Conservation (phyloP, 257 asterid genomes). For the Primulina huaijiensis region DNA sequence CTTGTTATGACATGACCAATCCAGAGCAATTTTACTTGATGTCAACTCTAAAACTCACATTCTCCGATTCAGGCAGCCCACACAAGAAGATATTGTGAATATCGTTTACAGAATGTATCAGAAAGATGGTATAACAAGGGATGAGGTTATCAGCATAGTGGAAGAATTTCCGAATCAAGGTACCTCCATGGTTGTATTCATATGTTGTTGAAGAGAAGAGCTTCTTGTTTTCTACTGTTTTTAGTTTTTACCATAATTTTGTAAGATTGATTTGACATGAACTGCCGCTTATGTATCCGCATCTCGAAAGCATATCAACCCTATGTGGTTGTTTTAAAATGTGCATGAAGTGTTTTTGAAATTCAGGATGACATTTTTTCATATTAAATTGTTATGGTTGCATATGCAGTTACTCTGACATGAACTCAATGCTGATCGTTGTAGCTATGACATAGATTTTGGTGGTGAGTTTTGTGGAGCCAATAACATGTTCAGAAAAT, state of each 20-base stretch:
- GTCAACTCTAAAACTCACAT: slow-evolving; percentile 20
- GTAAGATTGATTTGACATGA: not conserved
- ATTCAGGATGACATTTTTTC: not conserved
- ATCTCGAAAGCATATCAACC: not conserved
- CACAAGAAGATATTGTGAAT: slow-evolving; percentile 80
- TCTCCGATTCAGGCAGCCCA: slow-evolving; percentile 77
- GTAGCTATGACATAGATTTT: too few species aligned
- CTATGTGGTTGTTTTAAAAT: not conserved
- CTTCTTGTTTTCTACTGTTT: not conserved
- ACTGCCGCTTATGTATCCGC: not conserved
- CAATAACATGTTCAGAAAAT: not conserved
- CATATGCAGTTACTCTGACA: too few species aligned
- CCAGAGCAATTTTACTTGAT: not conserved
- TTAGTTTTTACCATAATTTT: not conserved
- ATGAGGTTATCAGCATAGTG: slow-evolving; percentile 58
- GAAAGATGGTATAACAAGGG: slow-evolving; percentile 78
- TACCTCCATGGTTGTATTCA: slow-evolving; percentile 23
- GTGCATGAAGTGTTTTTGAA: not conserved
- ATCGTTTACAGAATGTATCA: slow-evolving; percentile 79
- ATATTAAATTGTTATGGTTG: not conserved
- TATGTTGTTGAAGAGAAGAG: not conserved
- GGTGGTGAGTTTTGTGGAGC: not conserved
- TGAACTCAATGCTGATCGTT: not conserved
- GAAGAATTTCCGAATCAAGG: slow-evolving; percentile 89
- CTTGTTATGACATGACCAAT: not conserved